A percentile compares a stretch with the other conserved stretches of the same genome.
These are phyloP conservation scores for Prinsepia uniflora DNA, from an alignment of 306 rosid species.

Conservation along the genomic window DNA sequence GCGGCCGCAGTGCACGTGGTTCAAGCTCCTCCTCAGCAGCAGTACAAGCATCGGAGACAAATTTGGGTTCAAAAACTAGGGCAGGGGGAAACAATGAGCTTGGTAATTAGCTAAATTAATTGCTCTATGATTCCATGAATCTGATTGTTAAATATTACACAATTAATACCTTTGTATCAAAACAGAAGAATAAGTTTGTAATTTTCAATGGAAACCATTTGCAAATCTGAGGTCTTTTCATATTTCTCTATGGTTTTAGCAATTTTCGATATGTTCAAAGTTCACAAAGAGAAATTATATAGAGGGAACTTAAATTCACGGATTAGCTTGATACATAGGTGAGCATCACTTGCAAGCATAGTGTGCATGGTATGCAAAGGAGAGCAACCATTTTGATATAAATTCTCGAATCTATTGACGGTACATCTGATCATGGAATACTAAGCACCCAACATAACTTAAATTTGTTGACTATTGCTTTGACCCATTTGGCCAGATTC, in stretches of 20 bases:
- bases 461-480: not conserved
- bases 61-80: not conserved
- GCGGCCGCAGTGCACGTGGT: not conserved
- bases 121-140: not conserved
- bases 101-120: not conserved
- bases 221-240: not conserved
- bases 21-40: not conserved
- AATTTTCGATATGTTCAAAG: not conserved
- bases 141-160: not conserved
- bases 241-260: not conserved
- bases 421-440: no score
- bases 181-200: not conserved
- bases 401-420: no score
- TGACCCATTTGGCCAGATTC: not conserved
- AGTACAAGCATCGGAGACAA: not conserved
- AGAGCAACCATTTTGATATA: no score
- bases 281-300: no score
- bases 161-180: no score
- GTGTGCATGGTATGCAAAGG: not conserved
- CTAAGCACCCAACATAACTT: not conserved
- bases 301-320: not conserved
- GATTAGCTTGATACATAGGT: not conserved
- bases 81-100: not conserved
- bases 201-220: not conserved
- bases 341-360: not conserved